These are phyloP conservation scores for Diplodia seriata DNA, from an alignment of 2,329 filamentous ascomycete genomes.

Conservation along the genomic window DNA sequence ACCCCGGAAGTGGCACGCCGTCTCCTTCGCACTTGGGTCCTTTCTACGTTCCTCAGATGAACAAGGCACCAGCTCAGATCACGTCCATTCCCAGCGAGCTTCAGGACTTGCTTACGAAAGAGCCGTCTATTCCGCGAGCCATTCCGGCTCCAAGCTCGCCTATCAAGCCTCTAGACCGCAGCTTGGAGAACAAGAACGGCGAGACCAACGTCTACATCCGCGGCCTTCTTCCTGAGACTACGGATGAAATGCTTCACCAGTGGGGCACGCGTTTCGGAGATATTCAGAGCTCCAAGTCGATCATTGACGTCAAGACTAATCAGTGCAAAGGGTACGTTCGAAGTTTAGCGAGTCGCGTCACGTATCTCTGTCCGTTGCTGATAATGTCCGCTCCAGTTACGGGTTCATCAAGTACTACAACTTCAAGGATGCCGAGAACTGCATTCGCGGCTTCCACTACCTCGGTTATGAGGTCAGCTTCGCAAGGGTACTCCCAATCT, in stretches of 20 bases:
- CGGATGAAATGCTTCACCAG: conserved; percentile 82
- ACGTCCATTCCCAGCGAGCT: conserved; percentile 53
- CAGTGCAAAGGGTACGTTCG: conserved; percentile 86
- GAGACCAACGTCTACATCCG: conserved; percentile 99
- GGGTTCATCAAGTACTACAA: conserved; percentile 96
- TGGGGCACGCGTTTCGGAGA: conserved; percentile 90
- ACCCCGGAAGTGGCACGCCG: conserved; percentile 56
- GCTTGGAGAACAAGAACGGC: conserved; percentile 89
- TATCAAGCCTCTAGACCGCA: conserved; percentile 90
- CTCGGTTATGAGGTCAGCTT: conserved; percentile 98
- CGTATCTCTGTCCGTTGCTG: conserved; percentile 38
- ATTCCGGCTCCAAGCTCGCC: conserved; percentile 89
- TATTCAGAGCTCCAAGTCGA: conserved; percentile 97
- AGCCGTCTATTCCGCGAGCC: conserved; percentile 84
- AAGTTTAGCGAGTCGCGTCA: conserved; percentile 36
- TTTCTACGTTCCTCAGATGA: conserved; percentile 51
- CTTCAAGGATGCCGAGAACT: conserved; percentile 88
- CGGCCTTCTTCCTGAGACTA: conserved; percentile 92
- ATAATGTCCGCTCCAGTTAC: conserved; percentile 68
- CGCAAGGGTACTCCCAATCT: conserved; percentile 70
- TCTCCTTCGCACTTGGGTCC: conserved; percentile 57
- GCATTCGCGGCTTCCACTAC: conserved; percentile 93
- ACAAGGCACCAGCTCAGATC: conserved; percentile 47
- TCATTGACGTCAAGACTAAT: conserved; percentile 91
- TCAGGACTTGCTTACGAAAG: conserved; percentile 62